These are phyloP conservation scores for Tulasnella calospora DNA, from an alignment of 768 basidiomycete genomes.

Conservation along the genomic window DNA sequence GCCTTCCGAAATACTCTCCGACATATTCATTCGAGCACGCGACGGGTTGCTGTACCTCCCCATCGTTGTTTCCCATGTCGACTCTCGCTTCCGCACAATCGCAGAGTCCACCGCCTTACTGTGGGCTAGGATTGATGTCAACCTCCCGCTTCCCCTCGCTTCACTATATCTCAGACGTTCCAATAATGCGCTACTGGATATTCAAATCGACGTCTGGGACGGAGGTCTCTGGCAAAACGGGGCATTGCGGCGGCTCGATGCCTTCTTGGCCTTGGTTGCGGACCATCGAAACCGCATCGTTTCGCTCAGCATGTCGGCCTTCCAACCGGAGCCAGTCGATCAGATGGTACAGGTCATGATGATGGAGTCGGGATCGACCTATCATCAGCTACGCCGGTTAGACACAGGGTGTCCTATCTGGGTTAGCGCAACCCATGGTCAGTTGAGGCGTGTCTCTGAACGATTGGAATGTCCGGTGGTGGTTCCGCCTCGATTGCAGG, in stretches of 20 bases:
- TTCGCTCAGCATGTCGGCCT: neutral
- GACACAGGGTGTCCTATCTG: neutral
- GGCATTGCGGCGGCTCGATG: no score
- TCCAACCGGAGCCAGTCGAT: neutral
- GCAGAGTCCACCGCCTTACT: neutral
- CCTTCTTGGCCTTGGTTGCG: neutral
- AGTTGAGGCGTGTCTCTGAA: neutral
- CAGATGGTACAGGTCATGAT: neutral
- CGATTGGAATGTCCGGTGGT: neutral
- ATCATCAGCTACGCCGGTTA: neutral
- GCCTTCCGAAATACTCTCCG: neutral
- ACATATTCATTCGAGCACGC: neutral
- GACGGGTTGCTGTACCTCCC: neutral
- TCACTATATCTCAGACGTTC: neutral
- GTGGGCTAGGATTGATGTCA: neutral
- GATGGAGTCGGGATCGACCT: neutral
- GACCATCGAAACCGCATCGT: neutral
- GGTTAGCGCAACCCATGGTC: neutral
- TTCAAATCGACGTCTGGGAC: neutral
- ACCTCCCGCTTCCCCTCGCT: neutral
- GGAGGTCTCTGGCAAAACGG: neutral
- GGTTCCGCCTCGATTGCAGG: neutral
- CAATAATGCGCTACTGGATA: neutral
- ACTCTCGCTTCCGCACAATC: neutral
- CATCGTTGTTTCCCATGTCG: neutral